Percentiles rank a stretch among this genome's conserved stretches.
These are phyloP conservation scores for Raffaelea ambrosiae DNA, from an alignment of 2,329 filamentous ascomycete species.

Conservation along the genomic window DNA sequence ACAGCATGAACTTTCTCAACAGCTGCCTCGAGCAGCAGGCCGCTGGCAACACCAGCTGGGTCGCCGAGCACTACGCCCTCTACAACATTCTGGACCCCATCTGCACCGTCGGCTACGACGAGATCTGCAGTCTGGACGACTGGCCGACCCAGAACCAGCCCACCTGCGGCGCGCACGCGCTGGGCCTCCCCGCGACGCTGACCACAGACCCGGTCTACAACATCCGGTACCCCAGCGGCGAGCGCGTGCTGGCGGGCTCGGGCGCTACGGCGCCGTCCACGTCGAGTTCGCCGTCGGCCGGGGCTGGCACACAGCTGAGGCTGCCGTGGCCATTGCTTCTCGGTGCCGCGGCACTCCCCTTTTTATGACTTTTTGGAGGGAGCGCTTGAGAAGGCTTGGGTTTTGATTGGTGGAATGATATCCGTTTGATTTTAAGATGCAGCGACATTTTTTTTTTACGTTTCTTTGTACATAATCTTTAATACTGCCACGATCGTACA, in stretches of 20 bases:
- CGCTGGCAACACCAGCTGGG: constrained; percentile 29
- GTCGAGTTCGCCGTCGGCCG: background rate
- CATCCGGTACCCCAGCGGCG: constrained; percentile 35
- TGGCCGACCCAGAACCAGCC: constrained; percentile 36
- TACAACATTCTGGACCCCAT: constrained; percentile 43
- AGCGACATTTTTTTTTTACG: too few species aligned
- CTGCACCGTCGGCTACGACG: constrained; percentile 37
- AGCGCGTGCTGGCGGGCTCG: constrained; percentile 26
- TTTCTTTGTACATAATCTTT: too few species aligned
- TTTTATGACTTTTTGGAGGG: too few species aligned
- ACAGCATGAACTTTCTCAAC: constrained; percentile 44
- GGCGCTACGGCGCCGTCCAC: constrained; percentile 2
- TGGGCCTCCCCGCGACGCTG: constrained; percentile 28
- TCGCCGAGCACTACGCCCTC: constrained; percentile 36
- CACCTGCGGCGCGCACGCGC: constrained; percentile 27
- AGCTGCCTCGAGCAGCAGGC: constrained; percentile 29
- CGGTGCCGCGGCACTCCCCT: too few species aligned
- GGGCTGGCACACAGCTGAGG: too few species aligned
- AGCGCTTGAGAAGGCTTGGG: too few species aligned
- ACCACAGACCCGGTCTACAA: constrained; percentile 34
- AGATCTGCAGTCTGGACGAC: constrained; percentile 35
- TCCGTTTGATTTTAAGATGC: too few species aligned
- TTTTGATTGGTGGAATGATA: too few species aligned
- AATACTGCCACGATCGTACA: too few species aligned
- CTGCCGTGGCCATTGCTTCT: too few species aligned